phyloP scores from a whole-genome alignment of 2,329 filamentous ascomycete genomes.

The Geosmithia morbida region DNA sequence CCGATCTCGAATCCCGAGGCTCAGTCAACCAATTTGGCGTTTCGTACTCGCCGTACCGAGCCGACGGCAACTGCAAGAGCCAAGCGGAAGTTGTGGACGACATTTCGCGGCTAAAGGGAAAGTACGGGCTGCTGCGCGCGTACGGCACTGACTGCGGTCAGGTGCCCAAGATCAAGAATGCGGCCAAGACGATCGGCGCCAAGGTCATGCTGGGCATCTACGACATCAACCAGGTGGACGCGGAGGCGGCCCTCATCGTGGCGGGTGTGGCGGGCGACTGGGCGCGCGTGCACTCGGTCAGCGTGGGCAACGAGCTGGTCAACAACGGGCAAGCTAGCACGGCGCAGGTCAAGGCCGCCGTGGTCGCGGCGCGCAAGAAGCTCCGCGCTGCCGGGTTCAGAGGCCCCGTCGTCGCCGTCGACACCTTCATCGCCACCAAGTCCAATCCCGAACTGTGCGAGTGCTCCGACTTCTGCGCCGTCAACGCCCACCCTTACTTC shows the following conservation, averaged over 20 bases:
- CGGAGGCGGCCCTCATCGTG: conserved; percentile 47
- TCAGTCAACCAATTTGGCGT: conserved; percentile 20
- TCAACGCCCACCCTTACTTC: conserved; percentile 79
- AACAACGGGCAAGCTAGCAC: conserved; percentile 44
- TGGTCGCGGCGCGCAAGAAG: conserved; percentile 39
- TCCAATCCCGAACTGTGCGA: conserved; percentile 56
- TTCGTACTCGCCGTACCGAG: conserved; percentile 33
- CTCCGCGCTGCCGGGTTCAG: conserved; percentile 50
- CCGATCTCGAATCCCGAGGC: not conserved
- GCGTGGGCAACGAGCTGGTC: conserved; percentile 71
- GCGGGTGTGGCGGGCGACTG: conserved; percentile 48
- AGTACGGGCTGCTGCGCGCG: conserved; percentile 53
- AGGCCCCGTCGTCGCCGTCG: conserved; percentile 65
- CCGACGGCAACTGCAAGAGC: conserved; percentile 50
- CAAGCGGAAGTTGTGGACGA: conserved; percentile 48
- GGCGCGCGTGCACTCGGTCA: conserved; percentile 54
- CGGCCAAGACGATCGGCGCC: conserved; percentile 48
- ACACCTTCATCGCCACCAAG: conserved; percentile 59
- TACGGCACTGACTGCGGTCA: conserved; percentile 75
- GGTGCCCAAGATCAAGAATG: conserved; percentile 44
- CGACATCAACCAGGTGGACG: conserved; percentile 38
- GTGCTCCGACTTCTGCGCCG: conserved; percentile 62
- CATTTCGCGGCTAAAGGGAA: conserved; percentile 34
- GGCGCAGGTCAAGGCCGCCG: conserved; percentile 37
- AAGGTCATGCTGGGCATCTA: conserved; percentile 66